phyloP scores from a whole-genome alignment of 1,139 yeast genomes.

The Yamadazyma taylorii region DNA sequence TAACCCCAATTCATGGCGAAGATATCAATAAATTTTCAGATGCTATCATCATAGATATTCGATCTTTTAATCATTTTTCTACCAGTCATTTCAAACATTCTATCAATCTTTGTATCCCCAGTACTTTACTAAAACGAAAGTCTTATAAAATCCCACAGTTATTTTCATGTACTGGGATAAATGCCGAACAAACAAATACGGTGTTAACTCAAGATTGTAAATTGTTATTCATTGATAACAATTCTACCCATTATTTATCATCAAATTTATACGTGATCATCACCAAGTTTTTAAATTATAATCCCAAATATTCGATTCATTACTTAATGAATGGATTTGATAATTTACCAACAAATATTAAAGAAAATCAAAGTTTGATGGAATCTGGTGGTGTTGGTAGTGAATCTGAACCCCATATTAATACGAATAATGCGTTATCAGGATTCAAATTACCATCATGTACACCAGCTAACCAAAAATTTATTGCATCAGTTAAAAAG shows the following conservation, averaged over 20 bases:
- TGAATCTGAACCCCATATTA: neutral
- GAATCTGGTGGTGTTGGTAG: slow-evolving; percentile 8
- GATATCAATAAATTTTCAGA: neutral
- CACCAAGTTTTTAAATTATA: slow-evolving; percentile 33
- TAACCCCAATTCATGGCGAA: neutral
- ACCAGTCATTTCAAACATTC: slow-evolving; percentile 28
- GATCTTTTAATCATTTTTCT: slow-evolving; percentile 38
- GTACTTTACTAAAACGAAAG: slow-evolving; percentile 39
- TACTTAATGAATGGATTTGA: slow-evolving; percentile 42
- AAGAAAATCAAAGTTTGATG: slow-evolving; percentile 7
- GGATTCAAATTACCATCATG: slow-evolving; percentile 41
- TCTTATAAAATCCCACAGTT: slow-evolving; percentile 33
- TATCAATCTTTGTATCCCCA: slow-evolving; percentile 41
- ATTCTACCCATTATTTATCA: slow-evolving; percentile 30
- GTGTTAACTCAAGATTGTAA: slow-evolving; percentile 8
- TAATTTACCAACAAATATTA: slow-evolving; percentile 4
- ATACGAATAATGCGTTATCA: slow-evolving; percentile 17
- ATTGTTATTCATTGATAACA: slow-evolving; percentile 54
- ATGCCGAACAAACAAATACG: slow-evolving; percentile 13
- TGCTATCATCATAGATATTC: slow-evolving; percentile 32
- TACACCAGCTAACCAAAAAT: slow-evolving; percentile 30
- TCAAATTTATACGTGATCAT: slow-evolving; percentile 43
- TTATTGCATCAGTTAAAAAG: slow-evolving; percentile 33
- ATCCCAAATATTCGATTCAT: slow-evolving; percentile 27
- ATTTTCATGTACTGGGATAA: slow-evolving; percentile 22